phyloP scores from a whole-genome alignment of 163 green algal genomes.

The Prototheca wickerhamii region DNA sequence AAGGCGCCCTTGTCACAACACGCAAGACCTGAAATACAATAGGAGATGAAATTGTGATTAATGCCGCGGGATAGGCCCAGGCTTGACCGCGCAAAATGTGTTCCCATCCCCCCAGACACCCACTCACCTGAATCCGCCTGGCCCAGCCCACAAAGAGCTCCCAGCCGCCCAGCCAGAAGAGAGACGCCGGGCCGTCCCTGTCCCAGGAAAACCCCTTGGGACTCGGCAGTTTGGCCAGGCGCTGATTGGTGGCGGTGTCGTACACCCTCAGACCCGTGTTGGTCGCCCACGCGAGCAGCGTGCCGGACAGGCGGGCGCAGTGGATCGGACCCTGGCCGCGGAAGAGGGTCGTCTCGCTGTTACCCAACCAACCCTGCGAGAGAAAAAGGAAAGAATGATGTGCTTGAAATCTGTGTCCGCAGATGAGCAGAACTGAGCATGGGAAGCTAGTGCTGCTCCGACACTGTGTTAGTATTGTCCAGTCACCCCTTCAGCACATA shows the following conservation, averaged over 20 bases:
- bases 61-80: no score
- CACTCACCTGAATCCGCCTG: conserved; percentile 3
- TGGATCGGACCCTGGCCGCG: conserved; percentile 59
- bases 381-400: neutral
- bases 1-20: no score
- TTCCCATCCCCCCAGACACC: neutral
- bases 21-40: conserved; percentile 8
- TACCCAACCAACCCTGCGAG: conserved; percentile 77
- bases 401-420: no score
- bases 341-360: conserved; percentile 59
- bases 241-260: conserved; percentile 22
- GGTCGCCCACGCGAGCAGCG: conserved; percentile 78
- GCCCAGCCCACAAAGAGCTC: conserved; percentile 25
- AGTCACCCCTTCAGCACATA: neutral
- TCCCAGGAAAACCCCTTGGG: neutral
- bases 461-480: neutral
- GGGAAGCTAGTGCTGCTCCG: neutral
- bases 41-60: no score
- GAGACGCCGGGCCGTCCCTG: neutral
- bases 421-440: no score
- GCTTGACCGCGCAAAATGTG: neutral
- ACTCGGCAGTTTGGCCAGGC: conserved; percentile 13
- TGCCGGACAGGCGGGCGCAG: conserved; percentile 51
- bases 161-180: conserved; percentile 17
- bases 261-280: conserved; percentile 47